A percentile compares a stretch with the other conserved stretches of the same genome.
These are phyloP conservation scores for Skeletonema marinoi DNA, from an alignment of 108 stramenopile species.

Conservation along the genomic window DNA sequence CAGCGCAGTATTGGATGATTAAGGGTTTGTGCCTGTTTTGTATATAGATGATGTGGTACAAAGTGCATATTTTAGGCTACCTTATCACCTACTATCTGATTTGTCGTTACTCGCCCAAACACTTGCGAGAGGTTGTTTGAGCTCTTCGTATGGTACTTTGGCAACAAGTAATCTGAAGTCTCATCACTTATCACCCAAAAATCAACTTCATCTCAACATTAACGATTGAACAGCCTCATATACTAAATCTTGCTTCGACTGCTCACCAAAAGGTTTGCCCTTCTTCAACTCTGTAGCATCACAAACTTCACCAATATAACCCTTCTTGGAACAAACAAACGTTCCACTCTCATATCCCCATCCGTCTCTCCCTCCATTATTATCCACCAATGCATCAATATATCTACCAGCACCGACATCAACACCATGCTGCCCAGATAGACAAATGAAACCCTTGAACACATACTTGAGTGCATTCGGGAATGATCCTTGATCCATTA, in stretches of 20 bases:
- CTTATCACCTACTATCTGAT: no score
- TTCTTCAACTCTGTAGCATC: background rate
- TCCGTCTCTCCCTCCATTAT: background rate
- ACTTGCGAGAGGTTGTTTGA: no score
- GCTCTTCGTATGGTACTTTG: no score
- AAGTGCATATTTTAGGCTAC: no score
- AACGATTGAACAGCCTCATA: background rate
- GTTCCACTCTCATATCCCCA: background rate
- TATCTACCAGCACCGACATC: background rate
- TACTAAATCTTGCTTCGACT: background rate
- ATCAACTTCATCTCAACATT: background rate
- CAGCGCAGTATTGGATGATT: no score
- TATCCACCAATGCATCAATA: background rate
- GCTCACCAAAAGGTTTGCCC: slow-evolving; percentile 5
- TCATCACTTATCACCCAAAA: no score
- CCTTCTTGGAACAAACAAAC: slow-evolving; percentile 1
- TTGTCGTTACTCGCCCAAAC: no score
- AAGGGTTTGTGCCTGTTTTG: no score
- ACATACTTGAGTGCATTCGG: no score
- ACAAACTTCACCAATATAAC: background rate
- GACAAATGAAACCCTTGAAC: no score
- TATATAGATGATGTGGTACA: no score
- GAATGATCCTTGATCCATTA: background rate
- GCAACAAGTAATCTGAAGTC: no score
- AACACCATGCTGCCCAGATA: background rate